Evolutionary conservation across 2,329 filamentous ascomycete genomes (phyloP), one percentile per base, ranked within the genome.

Genomic region (Alternaria longipes): DNA sequence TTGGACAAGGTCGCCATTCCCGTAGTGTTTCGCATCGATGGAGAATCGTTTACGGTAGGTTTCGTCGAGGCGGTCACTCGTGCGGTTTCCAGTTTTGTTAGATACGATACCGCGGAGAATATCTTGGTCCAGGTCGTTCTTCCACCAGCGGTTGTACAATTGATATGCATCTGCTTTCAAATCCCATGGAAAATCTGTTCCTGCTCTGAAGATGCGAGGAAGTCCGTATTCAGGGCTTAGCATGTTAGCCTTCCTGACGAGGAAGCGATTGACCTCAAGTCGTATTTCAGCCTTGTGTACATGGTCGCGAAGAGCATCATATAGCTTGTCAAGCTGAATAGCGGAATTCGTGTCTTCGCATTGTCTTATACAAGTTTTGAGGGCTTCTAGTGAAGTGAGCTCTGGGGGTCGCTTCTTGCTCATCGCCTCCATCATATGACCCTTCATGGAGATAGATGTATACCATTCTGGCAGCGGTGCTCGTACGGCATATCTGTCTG

Each of bases 161-260:
- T 82, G 79, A 41, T 78, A 70, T 0, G 83, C 80, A 57, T 86
- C 84, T 0, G 81, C 79, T 18, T 74, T 70, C 11, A 87, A 75
- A 59, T 86, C 84, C 55, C 67, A 79, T 0, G 84, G 84, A 40
- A 81, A 83, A 0, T 67, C 18, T 1, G 66, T 38, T 4, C 60
- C 62, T 5, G 61, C 69, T 7, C 20, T 47, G 63, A 84, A 84
- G 11, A 86, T 79, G 0, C 73, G 71, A 0, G 78, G 75, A 0
- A 85, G 69, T 0, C 82, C 82, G 5, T 46, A 60, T 1, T 79
- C 70, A 1, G 40, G 22, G 32, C 75, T 62, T 0, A 84, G 70
- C 52, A 83, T 78, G 1, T 71, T 65, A 1, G 73, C 68, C 42
- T 75, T 76, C 2, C 75, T 71, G 2, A 83, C 54, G 0, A 79